Percentiles rank a stretch among this genome's conserved stretches.
These are phyloP conservation scores for Leccinum pachyderme DNA, from an alignment of 1,284 basidiomycete genomes.

Conservation along the genomic window DNA sequence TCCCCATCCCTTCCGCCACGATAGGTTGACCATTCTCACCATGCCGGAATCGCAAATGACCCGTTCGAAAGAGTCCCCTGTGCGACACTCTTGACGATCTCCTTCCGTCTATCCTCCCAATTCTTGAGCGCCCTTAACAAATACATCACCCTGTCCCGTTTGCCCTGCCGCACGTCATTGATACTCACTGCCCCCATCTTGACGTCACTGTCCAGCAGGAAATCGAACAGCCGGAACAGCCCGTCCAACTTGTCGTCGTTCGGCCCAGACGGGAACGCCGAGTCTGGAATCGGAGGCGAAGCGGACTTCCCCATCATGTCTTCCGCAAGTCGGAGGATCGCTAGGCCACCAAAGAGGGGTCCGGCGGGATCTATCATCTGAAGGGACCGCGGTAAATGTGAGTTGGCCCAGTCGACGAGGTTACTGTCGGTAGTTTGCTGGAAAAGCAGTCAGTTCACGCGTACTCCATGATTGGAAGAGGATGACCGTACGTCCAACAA, in stretches of 20 bases:
- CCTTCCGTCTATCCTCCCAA: conserved; percentile 74
- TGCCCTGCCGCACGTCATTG: conserved; percentile 83
- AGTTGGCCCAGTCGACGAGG: conserved; percentile 86
- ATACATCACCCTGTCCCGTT: conserved; percentile 74
- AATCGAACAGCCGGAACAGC: conserved; percentile 85
- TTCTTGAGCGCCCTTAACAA: conserved; percentile 71
- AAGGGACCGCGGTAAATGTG: conserved; percentile 66
- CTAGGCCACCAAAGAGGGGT: conserved; percentile 64
- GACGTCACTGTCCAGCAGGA: conserved; percentile 83
- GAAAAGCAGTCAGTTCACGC: neutral
- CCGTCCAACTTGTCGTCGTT: conserved; percentile 84
- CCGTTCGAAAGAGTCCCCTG: conserved; percentile 36
- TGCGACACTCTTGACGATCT: conserved; percentile 52
- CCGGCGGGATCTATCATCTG: conserved; percentile 56
- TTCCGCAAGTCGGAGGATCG: conserved; percentile 73
- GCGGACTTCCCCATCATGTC: conserved; percentile 67
- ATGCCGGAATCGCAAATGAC: conserved; percentile 8
- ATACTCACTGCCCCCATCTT: conserved; percentile 88
- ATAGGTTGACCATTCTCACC: neutral
- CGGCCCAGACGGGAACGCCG: conserved; percentile 67
- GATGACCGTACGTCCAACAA: conserved; percentile 35
- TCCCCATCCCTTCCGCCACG: neutral
- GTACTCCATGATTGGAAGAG: no score
- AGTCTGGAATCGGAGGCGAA: conserved; percentile 72
- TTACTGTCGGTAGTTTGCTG: conserved; percentile 40